Evolutionary conservation across 192 early-diverging fungal genomes (phyloP).

Genomic region (Backusella sp.): DNA sequence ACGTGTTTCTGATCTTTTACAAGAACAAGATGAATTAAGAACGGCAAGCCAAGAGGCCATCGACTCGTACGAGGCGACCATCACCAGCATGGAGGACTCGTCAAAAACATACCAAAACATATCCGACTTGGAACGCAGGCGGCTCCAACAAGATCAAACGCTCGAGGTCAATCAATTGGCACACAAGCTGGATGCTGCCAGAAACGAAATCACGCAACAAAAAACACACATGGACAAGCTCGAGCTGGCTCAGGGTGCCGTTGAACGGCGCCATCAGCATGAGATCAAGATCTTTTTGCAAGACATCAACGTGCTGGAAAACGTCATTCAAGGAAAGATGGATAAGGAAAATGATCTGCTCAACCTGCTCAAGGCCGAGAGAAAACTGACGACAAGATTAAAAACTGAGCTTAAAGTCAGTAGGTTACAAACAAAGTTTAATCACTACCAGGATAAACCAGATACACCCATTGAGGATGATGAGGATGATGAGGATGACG

Average conservation of each 20-base stretch:
- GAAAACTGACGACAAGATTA: conserved; percentile 4
- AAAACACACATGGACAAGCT: background rate
- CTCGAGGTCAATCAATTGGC: background rate
- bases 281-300: background rate
- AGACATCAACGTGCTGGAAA: conserved; percentile 18
- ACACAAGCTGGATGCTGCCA: background rate
- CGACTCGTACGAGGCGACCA: conserved; percentile 35
- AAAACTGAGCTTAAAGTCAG: background rate
- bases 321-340: conserved; percentile 9
- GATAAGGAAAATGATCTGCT: conserved; percentile 7
- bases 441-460: background rate
- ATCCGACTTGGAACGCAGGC: background rate
- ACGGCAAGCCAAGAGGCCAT: conserved; percentile 37
- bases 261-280: conserved; percentile 19
- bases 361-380: background rate
- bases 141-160: background rate
- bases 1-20: conserved; percentile 15
- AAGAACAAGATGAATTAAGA: conserved; percentile 33
- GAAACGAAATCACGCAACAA: background rate
- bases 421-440: background rate
- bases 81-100: conserved; percentile 6
- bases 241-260: conserved; percentile 29
- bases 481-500: background rate
- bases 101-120: background rate
- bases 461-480: conserved; percentile 6